These are phyloP conservation scores for Apiosordaria backusii DNA, from an alignment of 495 filamentous ascomycete genomes.

Conservation along the genomic window DNA sequence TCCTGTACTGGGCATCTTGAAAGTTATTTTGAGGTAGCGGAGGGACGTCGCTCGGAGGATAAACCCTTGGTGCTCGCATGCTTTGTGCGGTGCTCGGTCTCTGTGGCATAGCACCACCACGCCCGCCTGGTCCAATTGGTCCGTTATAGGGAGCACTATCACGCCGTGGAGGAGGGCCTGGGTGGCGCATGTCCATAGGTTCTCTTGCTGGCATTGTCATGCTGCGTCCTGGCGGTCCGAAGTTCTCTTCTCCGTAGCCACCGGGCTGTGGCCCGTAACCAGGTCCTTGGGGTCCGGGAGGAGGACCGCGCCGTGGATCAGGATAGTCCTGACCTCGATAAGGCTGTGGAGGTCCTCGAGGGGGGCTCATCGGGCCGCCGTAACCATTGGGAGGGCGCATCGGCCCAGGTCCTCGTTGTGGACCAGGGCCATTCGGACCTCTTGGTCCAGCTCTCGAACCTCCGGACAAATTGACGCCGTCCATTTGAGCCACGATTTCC, in stretches of 20 bases:
- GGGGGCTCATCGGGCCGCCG: constrained; percentile 35
- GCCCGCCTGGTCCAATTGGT: constrained; percentile 36
- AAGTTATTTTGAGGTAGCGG: constrained; percentile 32
- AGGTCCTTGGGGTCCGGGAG: constrained; percentile 32
- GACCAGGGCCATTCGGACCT: constrained; percentile 25
- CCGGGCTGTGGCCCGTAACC: constrained; percentile 28
- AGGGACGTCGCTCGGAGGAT: constrained; percentile 41
- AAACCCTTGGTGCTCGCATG: constrained; percentile 44
- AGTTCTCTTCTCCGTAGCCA: constrained; percentile 36
- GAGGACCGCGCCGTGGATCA: constrained; percentile 41
- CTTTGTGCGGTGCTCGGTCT: constrained; percentile 49
- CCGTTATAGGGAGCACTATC: constrained; percentile 45
- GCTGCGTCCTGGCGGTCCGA: constrained; percentile 45
- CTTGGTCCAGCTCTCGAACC: constrained; percentile 34
- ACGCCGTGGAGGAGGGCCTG: constrained; percentile 31
- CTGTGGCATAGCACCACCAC: constrained; percentile 26
- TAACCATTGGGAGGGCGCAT: constrained; percentile 33
- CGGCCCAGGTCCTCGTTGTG: constrained; percentile 34
- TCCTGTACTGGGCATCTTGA: constrained; percentile 22
- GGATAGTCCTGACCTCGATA: constrained; percentile 40
- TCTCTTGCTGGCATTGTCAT: constrained; percentile 53
- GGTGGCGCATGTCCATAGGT: constrained; percentile 35
- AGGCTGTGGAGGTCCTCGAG: constrained; percentile 35
- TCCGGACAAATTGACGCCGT: constrained; percentile 53
- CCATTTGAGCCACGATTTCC: constrained; percentile 54